A percentile compares a stretch with the other conserved stretches of the same genome.
Conservation (phyloP, 1,284 basidiomycete species). For the Pyrrhoderma noxium region DNA sequence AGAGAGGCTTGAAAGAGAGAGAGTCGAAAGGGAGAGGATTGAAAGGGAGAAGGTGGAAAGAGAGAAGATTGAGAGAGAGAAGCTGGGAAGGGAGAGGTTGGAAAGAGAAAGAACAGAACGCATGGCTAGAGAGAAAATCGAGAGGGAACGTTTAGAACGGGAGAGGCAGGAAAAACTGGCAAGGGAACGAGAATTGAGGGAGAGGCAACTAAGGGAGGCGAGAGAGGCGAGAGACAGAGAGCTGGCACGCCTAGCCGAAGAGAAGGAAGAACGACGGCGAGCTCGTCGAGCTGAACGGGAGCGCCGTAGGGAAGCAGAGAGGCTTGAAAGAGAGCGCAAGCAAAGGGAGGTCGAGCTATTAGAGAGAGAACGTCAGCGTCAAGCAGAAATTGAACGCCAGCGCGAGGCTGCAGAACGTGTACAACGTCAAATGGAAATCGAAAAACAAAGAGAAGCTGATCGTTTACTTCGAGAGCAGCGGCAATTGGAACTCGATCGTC, state of each 20-base stretch:
- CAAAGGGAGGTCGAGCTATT: no score
- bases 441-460: slow-evolving; percentile 7
- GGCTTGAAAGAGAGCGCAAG: no score
- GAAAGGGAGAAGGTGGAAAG: neutral
- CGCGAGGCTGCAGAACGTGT: neutral
- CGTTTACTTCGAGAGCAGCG: neutral
- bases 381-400: neutral
- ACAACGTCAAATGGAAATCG: neutral
- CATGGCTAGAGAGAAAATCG: neutral
- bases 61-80: neutral
- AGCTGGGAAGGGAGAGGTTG: neutral
- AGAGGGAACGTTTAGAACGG: neutral
- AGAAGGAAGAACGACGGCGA: no score
- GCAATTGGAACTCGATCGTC: slow-evolving; percentile 10
- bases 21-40: slow-evolving; percentile 1
- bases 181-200: neutral
- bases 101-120: neutral
- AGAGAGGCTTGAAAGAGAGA: slow-evolving; percentile 1
- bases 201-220: neutral
- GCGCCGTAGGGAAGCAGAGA: slow-evolving; percentile 1
- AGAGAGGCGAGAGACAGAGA: neutral
- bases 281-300: neutral
- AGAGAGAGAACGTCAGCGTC: neutral
- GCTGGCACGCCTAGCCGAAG: neutral
- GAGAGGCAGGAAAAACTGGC: neutral